Evolutionary conservation across 805 yeast species (phyloP).

Genomic region (Teunomyces lycoperdinae): DNA sequence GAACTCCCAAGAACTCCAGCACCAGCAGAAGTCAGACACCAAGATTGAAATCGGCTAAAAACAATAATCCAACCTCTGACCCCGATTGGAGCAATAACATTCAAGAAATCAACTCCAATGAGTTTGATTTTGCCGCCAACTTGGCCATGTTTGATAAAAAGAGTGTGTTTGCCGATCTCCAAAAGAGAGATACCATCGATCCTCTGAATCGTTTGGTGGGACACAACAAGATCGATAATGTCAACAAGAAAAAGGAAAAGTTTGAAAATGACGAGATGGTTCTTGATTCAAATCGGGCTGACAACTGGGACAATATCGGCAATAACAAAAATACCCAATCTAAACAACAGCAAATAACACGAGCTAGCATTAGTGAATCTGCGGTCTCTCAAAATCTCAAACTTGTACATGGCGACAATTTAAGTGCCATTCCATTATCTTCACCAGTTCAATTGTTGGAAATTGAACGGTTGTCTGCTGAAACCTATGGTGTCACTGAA

Average conservation of each 20-base stretch:
- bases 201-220: constrained; percentile 68
- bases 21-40: constrained; percentile 5
- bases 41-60: not conserved
- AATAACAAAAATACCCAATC: constrained; percentile 12
- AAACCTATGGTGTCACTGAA: constrained; percentile 48
- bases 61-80: constrained; percentile 18
- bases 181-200: constrained; percentile 56
- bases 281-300: constrained; percentile 39
- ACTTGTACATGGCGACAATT: constrained; percentile 17
- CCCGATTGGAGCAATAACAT: constrained; percentile 47
- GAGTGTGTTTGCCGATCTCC: constrained; percentile 75
- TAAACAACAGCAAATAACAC: constrained; percentile 1
- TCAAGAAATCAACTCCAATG: constrained; percentile 53
- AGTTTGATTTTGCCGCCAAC: constrained; percentile 84
- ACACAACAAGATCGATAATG: constrained; percentile 53
- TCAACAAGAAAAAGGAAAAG: constrained; percentile 38
- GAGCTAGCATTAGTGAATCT: not conserved
- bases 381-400: constrained; percentile 12
- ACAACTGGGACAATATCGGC: constrained; percentile 55
- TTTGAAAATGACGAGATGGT: constrained; percentile 76
- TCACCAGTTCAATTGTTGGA: constrained; percentile 79
- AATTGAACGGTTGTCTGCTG: constrained; percentile 59
- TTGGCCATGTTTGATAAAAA: constrained; percentile 78
- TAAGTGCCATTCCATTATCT: constrained; percentile 52
- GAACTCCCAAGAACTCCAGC: constrained; percentile 3